Evolutionary conservation across 164 flowering plant genomes (phyloP), one percentile per base, ranked within the genome.

Genomic region (grape (Vitis vinifera)): DNA sequence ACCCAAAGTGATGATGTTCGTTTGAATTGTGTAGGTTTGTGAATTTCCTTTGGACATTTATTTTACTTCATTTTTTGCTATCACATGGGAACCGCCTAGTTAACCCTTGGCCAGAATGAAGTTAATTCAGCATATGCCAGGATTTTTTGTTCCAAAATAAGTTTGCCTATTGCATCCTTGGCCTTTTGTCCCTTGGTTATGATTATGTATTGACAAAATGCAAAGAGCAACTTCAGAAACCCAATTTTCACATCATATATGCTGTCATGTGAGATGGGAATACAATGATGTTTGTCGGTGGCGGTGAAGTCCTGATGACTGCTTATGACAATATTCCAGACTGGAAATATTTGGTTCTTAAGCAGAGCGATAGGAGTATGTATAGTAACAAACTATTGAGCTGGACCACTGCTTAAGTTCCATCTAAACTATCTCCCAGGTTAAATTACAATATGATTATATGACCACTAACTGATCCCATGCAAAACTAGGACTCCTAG

Each of bases 1-100:
- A 87, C 93, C 57, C 93, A 92, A 72, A 78, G 83, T 61, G 96
- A 95, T 62, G 96, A 85, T 68, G 96, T 92, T 50, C 90, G 97
- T 57, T 76, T 81, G 71, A 95, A 92, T 72, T 90, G 94, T 73
- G 50, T 95, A 79, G 98, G 99, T 92, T 3, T 23, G 87, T 76
- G 10, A 62, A 47, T 9, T 62, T 68, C 29, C 23, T 55, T 57
- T 30, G 9, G 55, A 29, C 37, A 5, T 57, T 9, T 44, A 52
- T 52, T 44, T 48, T 52, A 37, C 49, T 65, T 53, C 53, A 58
- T 57, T 51, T 3, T 2, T 10, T 48, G 52, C 47, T 23, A 14
- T 52, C 12, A 65, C 31, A 50, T 19, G n/a, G 51, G 51, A 15
- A 5, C 55, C 11, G 5, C 10, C 31, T 19, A 19, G 17, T 47